Evolutionary conservation across 1,284 basidiomycete species (phyloP), one percentile per base, ranked within the genome.

Genomic region (Amylostereum chailletii): DNA sequence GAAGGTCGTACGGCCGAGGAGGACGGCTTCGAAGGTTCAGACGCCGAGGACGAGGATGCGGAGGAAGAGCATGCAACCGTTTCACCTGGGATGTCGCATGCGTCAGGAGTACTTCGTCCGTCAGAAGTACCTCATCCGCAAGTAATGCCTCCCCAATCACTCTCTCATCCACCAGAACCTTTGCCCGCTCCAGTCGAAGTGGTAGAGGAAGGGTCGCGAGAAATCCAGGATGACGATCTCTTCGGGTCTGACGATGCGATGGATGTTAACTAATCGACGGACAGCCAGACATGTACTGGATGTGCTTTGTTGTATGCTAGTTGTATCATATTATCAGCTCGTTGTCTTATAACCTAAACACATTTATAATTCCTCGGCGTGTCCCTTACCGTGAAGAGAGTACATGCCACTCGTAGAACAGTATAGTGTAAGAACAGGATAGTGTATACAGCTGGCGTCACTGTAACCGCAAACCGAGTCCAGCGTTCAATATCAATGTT

Each of bases 1-100:
- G 83, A 83, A 59, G 83, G 83, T 6, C 71, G 76, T 42, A 56
- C 62, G 4, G 58, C 69, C 42, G 79, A 76, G 49, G 72, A 70
- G 45, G 70, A 61, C 26, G 74, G 67, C 26, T 70, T 55, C 0
- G 75, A 68, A 27, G 71, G 67, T n/a, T 72, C 69, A 10, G 71
- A 68, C 37, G 69, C 62, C n/a, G 69, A 60, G 4, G 69, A 62
- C 34, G 67, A 65, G 32, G 67, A 58, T 3, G 66, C 31, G 1
- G 51, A 38, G 3, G 50, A 49, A 27, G 7, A 9, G 10, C 9
- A 26, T 42, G 27, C 19, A 9, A 26, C 7, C 27, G 19, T 26
- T 7, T 7, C 7, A 9, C 26, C 27, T 42, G 7, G 10, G 36
- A 8, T n/a, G 36, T n/a, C 36, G 8, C n/a, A 8, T 8, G 8